Conservation (phyloP, 306 rosid genomes). For the Rubus idaeus region DNA sequence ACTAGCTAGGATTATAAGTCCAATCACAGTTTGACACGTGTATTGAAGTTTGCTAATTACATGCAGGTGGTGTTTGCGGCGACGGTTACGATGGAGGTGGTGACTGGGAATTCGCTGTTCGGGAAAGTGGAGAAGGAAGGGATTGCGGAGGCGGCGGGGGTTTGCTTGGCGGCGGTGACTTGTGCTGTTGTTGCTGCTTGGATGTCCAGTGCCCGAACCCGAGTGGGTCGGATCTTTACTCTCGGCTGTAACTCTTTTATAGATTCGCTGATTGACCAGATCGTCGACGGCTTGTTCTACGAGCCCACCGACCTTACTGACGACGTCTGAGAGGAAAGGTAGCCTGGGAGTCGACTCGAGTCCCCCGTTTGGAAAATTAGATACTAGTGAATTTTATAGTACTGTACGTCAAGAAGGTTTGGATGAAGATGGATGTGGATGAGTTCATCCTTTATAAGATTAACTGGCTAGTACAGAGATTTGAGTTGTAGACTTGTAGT, state of each 20-base stretch:
- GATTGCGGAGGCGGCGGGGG: slow-evolving; percentile 72
- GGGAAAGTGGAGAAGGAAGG: slow-evolving; percentile 74
- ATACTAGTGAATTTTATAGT: not conserved
- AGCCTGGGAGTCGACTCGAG: not conserved
- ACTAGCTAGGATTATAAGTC: too few species aligned
- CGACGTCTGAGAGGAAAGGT: slow-evolving; percentile 34
- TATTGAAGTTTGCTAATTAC: not conserved
- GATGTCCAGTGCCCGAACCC: slow-evolving; percentile 68
- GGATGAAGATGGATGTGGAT: too few species aligned
- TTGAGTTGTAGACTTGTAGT: too few species aligned
- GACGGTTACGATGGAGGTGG: slow-evolving; percentile 62
- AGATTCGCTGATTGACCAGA: slow-evolving; percentile 75
- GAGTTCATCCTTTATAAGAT: too few species aligned
- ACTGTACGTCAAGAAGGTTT: too few species aligned
- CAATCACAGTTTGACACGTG: not conserved
- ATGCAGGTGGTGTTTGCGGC: slow-evolving; percentile 71
- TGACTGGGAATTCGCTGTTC: slow-evolving; percentile 78
- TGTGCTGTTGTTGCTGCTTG: slow-evolving; percentile 73
- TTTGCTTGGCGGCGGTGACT: slow-evolving; percentile 69
- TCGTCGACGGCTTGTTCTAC: slow-evolving; percentile 83
- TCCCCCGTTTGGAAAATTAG: not conserved
- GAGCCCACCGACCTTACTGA: slow-evolving; percentile 45
- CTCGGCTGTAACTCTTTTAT: slow-evolving; percentile 64
- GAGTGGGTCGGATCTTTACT: slow-evolving; percentile 68
- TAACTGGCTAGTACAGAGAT: too few species aligned